Base-by-base conservation (phyloP, 2,329 filamentous ascomycete species). In the Harringtonia aguacate region DNA sequence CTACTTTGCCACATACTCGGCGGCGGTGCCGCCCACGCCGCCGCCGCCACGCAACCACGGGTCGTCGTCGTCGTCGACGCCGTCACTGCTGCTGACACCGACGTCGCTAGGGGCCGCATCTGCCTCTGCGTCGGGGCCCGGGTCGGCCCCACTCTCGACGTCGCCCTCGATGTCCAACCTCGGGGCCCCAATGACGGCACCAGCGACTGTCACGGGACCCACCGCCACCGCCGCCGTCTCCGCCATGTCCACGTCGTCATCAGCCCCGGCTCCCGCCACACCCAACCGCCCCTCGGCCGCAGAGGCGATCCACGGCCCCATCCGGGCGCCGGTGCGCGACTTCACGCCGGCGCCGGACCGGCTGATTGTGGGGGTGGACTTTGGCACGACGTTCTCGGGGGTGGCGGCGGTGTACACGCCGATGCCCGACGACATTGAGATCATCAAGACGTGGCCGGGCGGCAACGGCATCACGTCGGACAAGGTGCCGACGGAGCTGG, bases 381-480 rank as follows among this genome's bases (percentile, higher is more conserved):
- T 89, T 64, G 85, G 85, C 14, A 89, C 85, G n/a, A 89, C 84
- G 2, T 89, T 86, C 57, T 86, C 80, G 36, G 84, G 83, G 44
- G 81, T 86, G 46, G 82, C 83, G 8, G 79, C 80, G 27, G 80
- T 85, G 4, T 86, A 86, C 54, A 84, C 80, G 14, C 81, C 78
- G 4, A 85, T 79, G 2, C 84, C 84, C 13, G 84, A 89, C 59
- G 84, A 88, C 59, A 70, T 89, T 46, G 83, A 88, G 58, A 86
- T 88, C 55, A 87, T 89, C 66, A 88, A 87, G 66, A 82, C 77
- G 14, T 90, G 85, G 85, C 84, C 85, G 0, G 85, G 85, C 22
- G 83, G 83, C 24, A 88, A 89, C 56, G 84, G 84, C 54, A 86
- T 89, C 63, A 88, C 85, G n/a, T 87, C 83, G 30, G 84, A 90